Conservation (phyloP, 305 asterid species). For the Solanum hybrid region DNA sequence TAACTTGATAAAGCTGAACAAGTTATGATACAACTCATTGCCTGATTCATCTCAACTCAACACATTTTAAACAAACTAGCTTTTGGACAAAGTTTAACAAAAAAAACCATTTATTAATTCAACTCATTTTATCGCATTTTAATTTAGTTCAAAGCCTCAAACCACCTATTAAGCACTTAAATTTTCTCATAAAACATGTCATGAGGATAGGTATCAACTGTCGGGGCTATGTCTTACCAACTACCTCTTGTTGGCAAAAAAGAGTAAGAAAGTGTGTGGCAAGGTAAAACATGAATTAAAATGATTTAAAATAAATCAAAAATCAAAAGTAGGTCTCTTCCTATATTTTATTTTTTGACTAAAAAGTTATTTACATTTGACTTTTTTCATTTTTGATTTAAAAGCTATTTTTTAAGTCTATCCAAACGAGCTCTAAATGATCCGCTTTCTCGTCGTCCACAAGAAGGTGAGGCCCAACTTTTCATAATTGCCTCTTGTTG, state of each 20-base stretch:
- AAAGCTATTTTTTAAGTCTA: no score
- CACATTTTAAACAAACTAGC: not conserved
- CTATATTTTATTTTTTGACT: no score
- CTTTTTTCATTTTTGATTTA: no score
- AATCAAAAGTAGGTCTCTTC: no score
- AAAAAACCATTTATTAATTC: not conserved
- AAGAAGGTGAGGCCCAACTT: not conserved
- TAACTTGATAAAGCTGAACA: not conserved
- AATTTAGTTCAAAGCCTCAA: not conserved
- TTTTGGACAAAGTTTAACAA: not conserved
- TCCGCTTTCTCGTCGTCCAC: not conserved
- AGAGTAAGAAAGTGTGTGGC: not conserved
- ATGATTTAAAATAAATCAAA: no score
- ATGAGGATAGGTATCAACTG: not conserved
- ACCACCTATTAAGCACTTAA: not conserved
- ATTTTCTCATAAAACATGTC: not conserved
- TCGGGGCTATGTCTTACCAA: not conserved
- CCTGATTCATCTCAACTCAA: not conserved
- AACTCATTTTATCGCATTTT: not conserved
- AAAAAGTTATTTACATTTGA: no score
- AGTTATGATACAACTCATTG: not conserved
- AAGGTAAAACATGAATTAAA: no score
- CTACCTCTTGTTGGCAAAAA: not conserved
- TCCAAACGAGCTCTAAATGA: not conserved
- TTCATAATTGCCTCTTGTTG: not conserved